Evolutionary conservation across 768 basidiomycete genomes (phyloP).

Genomic region (Mycena haematopus): DNA sequence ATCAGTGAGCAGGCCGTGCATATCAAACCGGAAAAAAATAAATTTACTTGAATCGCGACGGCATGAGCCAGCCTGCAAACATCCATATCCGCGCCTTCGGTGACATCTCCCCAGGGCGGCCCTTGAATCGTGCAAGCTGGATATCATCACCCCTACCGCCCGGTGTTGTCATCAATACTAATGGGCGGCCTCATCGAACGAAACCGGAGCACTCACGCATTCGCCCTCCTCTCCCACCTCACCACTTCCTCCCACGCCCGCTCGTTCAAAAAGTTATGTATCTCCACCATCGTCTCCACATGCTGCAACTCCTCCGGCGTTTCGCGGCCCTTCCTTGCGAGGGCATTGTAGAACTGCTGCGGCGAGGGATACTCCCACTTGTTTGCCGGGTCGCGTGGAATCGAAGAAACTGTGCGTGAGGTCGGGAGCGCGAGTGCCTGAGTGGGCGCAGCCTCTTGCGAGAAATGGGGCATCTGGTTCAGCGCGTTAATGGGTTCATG

Average conservation of each 20-base stretch:
- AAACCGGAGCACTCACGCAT: constrained; percentile 54
- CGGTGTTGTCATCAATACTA: constrained; percentile 3
- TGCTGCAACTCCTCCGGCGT: constrained; percentile 85
- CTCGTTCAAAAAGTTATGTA: constrained; percentile 98
- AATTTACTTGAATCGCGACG: constrained; percentile 86
- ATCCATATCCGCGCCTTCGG: constrained; percentile 92
- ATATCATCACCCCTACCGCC: constrained; percentile 64
- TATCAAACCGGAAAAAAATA: neutral
- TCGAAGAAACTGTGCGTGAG: constrained; percentile 79
- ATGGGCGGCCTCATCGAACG: neutral
- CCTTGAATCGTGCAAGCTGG: constrained; percentile 84
- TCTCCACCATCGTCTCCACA: constrained; percentile 96
- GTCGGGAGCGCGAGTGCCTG: constrained; percentile 72
- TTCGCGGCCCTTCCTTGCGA: constrained; percentile 96
- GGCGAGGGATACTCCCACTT: constrained; percentile 97
- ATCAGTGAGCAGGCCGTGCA: neutral
- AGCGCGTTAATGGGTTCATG: constrained; percentile 66
- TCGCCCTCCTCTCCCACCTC: constrained; percentile 83
- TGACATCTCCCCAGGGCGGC: constrained; percentile 90
- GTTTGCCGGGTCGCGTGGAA: constrained; percentile 67
- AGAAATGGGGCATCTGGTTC: constrained; percentile 90
- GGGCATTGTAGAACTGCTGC: constrained; percentile 97
- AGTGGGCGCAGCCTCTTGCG: constrained; percentile 66
- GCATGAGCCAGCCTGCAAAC: constrained; percentile 88
- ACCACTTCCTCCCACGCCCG: constrained; percentile 94